A percentile compares a stretch with the other conserved stretches of the same genome.
Evolutionary conservation across 1,139 yeast species (phyloP).

Genomic region (Yamadazyma taylorii): DNA sequence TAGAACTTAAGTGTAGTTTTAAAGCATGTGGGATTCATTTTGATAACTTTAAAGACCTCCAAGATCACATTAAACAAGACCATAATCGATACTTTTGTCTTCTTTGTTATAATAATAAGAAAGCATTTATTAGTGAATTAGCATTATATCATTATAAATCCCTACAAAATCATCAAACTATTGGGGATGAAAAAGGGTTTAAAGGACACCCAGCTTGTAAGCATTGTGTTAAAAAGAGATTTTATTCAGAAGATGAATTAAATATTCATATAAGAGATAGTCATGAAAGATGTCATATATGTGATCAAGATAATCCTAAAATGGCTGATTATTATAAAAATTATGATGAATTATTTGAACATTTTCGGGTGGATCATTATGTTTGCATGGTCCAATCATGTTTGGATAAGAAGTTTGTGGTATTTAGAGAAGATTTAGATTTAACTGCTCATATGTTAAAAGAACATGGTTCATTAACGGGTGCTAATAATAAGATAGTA

Average conservation of each 20-base stretch:
- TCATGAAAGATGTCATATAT: slow-evolving; percentile 89
- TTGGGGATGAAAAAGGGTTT: slow-evolving; percentile 73
- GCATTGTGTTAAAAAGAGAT: slow-evolving; percentile 72
- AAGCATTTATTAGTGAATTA: slow-evolving; percentile 74
- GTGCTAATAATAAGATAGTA: slow-evolving; percentile 41
- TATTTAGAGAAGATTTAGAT: slow-evolving; percentile 83
- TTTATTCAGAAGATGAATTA: slow-evolving; percentile 88
- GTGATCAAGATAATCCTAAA: slow-evolving; percentile 68
- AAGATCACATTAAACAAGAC: slow-evolving; percentile 60
- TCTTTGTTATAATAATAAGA: slow-evolving; percentile 73
- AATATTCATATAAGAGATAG: slow-evolving; percentile 76
- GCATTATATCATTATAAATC: slow-evolving; percentile 60
- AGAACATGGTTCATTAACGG: slow-evolving; percentile 70
- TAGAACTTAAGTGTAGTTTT: slow-evolving; percentile 59
- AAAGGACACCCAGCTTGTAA: slow-evolving; percentile 88
- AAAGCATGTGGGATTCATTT: slow-evolving; percentile 51
- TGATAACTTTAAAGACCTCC: slow-evolving; percentile 54
- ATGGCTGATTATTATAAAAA: slow-evolving; percentile 77
- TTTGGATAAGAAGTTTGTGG: slow-evolving; percentile 87
- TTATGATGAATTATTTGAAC: slow-evolving; percentile 71
- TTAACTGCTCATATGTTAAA: slow-evolving; percentile 84
- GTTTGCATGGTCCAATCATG: slow-evolving; percentile 83
- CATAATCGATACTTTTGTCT: slow-evolving; percentile 71
- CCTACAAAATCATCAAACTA: slow-evolving; percentile 66
- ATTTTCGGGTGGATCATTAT: slow-evolving; percentile 72